Conservation (phyloP, 164 flowering plant species). For the Protea cynaroides region DNA sequence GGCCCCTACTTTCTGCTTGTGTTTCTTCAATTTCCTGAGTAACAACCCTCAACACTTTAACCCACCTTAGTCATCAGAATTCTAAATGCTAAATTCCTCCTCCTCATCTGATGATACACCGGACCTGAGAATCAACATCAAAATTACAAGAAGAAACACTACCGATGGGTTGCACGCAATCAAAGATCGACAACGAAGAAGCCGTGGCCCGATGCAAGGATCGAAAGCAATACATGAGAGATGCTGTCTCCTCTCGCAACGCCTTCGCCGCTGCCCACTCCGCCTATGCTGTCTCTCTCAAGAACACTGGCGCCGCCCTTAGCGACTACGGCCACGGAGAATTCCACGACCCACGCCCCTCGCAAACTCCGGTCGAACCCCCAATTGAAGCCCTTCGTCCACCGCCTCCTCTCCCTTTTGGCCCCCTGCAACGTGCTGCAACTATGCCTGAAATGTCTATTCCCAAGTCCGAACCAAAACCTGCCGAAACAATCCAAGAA, state of each 20-base stretch:
- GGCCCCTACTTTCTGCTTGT: no score
- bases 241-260: constrained; percentile 56
- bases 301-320: constrained; percentile 84
- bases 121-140: not conserved
- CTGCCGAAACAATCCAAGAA: constrained; percentile 32
- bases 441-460: constrained; percentile 56
- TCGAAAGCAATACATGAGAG: constrained; percentile 60
- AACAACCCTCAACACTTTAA: no score
- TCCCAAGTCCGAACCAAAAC: constrained; percentile 20
- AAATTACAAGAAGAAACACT: no score
- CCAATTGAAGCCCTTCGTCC: constrained; percentile 37
- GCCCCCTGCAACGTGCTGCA: constrained; percentile 42
- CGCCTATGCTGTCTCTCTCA: constrained; percentile 58
- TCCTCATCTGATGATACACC: not conserved
- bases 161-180: constrained; percentile 87
- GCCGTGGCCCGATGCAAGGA: constrained; percentile 81
- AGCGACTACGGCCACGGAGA: constrained; percentile 79
- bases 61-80: no score
- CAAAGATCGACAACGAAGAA: constrained; percentile 80
- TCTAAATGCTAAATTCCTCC: no score
- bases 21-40: no score
- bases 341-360: constrained; percentile 17
- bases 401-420: constrained; percentile 50
- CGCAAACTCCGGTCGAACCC: constrained; percentile 2
- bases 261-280: constrained; percentile 82